Percentiles rank a stretch among this genome's conserved stretches.
Evolutionary conservation across 1,284 basidiomycete species (phyloP).

Genomic region (Mycosarcoma maydis): DNA sequence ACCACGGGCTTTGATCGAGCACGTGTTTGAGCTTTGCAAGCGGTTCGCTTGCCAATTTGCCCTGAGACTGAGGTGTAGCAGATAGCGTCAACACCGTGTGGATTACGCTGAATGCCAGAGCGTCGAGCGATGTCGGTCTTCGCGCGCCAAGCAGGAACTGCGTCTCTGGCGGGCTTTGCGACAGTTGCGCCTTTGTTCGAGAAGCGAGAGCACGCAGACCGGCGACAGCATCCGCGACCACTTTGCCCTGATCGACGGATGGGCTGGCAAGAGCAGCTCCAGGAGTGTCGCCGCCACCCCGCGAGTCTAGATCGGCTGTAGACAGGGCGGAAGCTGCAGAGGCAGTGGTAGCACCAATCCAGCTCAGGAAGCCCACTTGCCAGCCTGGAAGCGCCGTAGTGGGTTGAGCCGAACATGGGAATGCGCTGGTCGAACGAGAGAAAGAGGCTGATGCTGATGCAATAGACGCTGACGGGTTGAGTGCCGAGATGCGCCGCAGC

Average conservation of each 20-base stretch:
- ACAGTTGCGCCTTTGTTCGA: slow-evolving; percentile 24
- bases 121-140: slow-evolving; percentile 40
- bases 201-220: slow-evolving; percentile 35
- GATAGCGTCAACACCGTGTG: slow-evolving; percentile 51
- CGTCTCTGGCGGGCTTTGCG: background rate
- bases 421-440: background rate
- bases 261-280: slow-evolving; percentile 34
- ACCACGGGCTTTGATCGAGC: slow-evolving; percentile 38
- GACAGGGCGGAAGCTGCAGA: slow-evolving; percentile 27
- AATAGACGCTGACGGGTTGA: slow-evolving; percentile 31
- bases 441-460: slow-evolving; percentile 5
- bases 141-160: slow-evolving; percentile 19
- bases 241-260: slow-evolving; percentile 36
- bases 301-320: slow-evolving; percentile 30
- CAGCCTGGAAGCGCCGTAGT: slow-evolving; percentile 47
- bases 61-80: slow-evolving; percentile 32
- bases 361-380: slow-evolving; percentile 47
- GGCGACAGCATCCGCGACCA: slow-evolving; percentile 25
- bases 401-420: slow-evolving; percentile 24
- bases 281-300: slow-evolving; percentile 37
- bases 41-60: slow-evolving; percentile 4
- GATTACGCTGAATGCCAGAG: slow-evolving; percentile 46
- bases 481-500: slow-evolving; percentile 35
- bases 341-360: slow-evolving; percentile 35
- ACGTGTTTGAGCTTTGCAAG: slow-evolving; percentile 26